A percentile compares a stretch with the other conserved stretches of the same genome.
These are phyloP conservation scores for Penicillium canescens DNA, from an alignment of 495 filamentous ascomycete genomes.

Conservation along the genomic window DNA sequence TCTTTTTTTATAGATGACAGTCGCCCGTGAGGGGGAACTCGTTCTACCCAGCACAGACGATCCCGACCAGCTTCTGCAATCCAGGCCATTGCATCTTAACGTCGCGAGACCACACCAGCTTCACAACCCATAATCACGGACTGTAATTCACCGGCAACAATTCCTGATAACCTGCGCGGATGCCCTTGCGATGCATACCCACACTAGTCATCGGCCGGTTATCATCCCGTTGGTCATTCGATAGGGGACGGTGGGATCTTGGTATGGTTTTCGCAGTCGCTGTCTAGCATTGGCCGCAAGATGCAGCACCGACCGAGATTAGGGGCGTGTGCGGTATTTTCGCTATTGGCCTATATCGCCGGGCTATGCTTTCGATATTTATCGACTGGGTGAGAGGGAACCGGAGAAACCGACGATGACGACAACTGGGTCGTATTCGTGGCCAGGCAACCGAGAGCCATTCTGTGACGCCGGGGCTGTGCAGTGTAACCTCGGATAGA, in stretches of 20 bases:
- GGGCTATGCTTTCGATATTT: background rate
- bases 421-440: background rate
- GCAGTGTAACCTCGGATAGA: slow-evolving; percentile 4
- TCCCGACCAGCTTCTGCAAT: too few relatives aligned
- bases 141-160: too few relatives aligned
- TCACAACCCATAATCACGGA: too few relatives aligned
- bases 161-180: too few relatives aligned
- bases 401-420: slow-evolving; percentile 6
- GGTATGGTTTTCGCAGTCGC: slow-evolving; percentile 1
- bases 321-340: slow-evolving; percentile 7
- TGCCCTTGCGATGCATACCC: too few relatives aligned
- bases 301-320: background rate
- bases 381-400: slow-evolving; percentile 1
- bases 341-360: slow-evolving; percentile 4
- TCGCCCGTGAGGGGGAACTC: too few relatives aligned
- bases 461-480: slow-evolving; percentile 1
- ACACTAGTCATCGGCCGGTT: too few relatives aligned
- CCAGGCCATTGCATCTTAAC: too few relatives aligned
- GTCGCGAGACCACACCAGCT: too few relatives aligned
- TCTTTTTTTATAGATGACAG: too few relatives aligned
- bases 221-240: too few relatives aligned
- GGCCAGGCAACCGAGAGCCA: background rate
- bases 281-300: background rate
- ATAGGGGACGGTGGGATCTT: background rate
- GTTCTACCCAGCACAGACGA: too few relatives aligned